Evolutionary conservation across 2,329 filamentous ascomycete species (phyloP).

Genomic region (Shiraia sp.): DNA sequence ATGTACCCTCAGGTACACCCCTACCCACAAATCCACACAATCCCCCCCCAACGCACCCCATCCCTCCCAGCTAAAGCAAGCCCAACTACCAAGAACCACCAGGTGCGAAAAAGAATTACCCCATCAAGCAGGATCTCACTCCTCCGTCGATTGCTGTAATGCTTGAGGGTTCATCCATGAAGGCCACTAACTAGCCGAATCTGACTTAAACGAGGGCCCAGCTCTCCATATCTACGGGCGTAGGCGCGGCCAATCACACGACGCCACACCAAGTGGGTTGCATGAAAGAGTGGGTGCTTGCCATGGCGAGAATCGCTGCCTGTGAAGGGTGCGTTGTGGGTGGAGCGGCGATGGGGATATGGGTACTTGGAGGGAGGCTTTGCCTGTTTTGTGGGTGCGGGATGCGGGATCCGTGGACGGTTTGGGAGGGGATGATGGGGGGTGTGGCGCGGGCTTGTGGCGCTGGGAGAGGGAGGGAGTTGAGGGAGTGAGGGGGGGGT

Average conservation of each 20-base stretch:
- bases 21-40: background rate
- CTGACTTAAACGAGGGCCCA: conserved; percentile 11
- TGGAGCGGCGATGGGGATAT: no score
- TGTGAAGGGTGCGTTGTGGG: no score
- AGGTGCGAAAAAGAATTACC: conserved; percentile 9
- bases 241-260: conserved; percentile 5
- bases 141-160: conserved; percentile 17
- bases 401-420: background rate
- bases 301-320: background rate
- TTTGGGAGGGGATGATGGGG: background rate
- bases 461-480: no score
- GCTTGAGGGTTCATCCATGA: conserved; percentile 23
- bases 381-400: background rate
- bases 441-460: background rate
- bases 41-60: background rate
- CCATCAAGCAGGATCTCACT: conserved; percentile 7
- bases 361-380: background rate
- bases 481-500: no score
- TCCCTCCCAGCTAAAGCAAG: background rate
- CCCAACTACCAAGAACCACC: background rate
- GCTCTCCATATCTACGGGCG: conserved; percentile 3
- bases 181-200: conserved; percentile 1
- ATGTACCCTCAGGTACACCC: background rate
- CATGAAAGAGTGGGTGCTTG: conserved; percentile 2
- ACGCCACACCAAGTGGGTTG: conserved; percentile 8